Evolutionary conservation across 2,329 filamentous ascomycete species (phyloP).

Genomic region (Colletotrichum nymphaeae): DNA sequence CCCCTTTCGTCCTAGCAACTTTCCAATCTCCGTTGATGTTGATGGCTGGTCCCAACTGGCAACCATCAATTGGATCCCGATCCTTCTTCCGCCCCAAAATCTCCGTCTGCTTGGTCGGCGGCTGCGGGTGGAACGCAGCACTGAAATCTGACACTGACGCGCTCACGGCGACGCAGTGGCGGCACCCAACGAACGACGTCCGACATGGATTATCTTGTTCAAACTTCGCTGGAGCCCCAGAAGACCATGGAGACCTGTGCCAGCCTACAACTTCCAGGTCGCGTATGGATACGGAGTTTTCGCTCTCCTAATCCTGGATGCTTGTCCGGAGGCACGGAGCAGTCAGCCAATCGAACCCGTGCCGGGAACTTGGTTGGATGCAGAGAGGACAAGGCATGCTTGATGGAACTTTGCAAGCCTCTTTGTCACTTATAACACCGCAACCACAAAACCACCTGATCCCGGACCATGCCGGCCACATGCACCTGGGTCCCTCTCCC

Average conservation of each 20-base stretch:
- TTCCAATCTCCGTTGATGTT: not conserved
- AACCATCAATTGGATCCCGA: not conserved
- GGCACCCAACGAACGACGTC: not conserved
- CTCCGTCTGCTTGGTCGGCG: not conserved
- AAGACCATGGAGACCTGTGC: not conserved
- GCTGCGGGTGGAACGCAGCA: not conserved
- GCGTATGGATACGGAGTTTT: not conserved
- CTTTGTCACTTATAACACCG: not conserved
- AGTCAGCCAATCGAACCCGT: not conserved
- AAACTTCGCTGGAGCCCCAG: not conserved
- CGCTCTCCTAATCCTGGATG: no score
- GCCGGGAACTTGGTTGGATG: not conserved
- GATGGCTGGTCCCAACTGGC: not conserved
- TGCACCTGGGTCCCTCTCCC: not conserved
- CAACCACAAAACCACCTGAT: not conserved
- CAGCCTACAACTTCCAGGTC: not conserved
- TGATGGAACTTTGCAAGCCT: not conserved
- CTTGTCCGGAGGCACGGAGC: not conserved
- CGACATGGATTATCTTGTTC: not conserved
- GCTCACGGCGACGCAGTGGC: not conserved
- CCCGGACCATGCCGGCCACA: slow-evolving; percentile 1
- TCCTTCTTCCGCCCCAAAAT: not conserved
- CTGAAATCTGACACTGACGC: not conserved
- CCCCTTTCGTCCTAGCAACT: slow-evolving; percentile 8
- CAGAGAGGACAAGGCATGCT: not conserved